Percentiles rank a stretch among this genome's conserved stretches.
These are phyloP conservation scores for Debaryomyces nepalensis DNA, from an alignment of 1,139 yeast species.

Conservation along the genomic window DNA sequence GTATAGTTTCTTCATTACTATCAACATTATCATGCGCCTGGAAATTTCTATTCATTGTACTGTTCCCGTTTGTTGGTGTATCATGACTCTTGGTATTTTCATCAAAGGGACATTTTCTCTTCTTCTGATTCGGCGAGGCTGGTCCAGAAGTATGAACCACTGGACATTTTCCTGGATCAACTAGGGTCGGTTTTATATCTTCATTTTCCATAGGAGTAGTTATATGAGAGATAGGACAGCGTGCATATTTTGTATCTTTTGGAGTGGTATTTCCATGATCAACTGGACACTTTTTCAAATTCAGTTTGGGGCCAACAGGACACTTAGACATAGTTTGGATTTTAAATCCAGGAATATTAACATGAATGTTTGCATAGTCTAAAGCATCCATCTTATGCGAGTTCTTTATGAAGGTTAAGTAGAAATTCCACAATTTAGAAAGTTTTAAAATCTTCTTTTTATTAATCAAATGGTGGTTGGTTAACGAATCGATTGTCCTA, in stretches of 20 bases:
- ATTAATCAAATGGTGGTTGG: slow-evolving; percentile 20
- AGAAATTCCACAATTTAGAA: slow-evolving; percentile 47
- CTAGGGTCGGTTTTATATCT: not conserved
- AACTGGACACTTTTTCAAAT: slow-evolving; percentile 1
- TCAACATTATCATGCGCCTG: slow-evolving; percentile 11
- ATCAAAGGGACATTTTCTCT: slow-evolving; percentile 41
- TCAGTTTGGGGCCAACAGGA: slow-evolving; percentile 18
- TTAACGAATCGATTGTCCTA: slow-evolving; percentile 24
- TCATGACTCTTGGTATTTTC: slow-evolving; percentile 27
- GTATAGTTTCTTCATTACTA: not conserved
- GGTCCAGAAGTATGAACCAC: slow-evolving; percentile 18
- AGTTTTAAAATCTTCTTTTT: slow-evolving; percentile 32
- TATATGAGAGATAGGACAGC: slow-evolving; percentile 39
- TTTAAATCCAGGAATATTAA: slow-evolving; percentile 36
- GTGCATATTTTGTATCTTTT: slow-evolving; percentile 19
- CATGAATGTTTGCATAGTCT: slow-evolving; percentile 42
- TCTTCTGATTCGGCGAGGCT: not conserved
- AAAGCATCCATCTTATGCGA: slow-evolving; percentile 33
- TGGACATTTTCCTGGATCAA: slow-evolving; percentile 23
- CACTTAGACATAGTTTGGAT: slow-evolving; percentile 18
- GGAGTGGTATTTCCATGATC: not conserved
- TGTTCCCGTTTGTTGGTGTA: slow-evolving; percentile 21
- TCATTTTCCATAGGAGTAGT: slow-evolving; percentile 29
- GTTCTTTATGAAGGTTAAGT: slow-evolving; percentile 41
- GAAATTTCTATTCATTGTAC: slow-evolving; percentile 34